A percentile compares a stretch with the other conserved stretches of the same genome.
These are phyloP conservation scores for Rheum nobile DNA, from an alignment of 148 eudicot species.

Conservation along the genomic window DNA sequence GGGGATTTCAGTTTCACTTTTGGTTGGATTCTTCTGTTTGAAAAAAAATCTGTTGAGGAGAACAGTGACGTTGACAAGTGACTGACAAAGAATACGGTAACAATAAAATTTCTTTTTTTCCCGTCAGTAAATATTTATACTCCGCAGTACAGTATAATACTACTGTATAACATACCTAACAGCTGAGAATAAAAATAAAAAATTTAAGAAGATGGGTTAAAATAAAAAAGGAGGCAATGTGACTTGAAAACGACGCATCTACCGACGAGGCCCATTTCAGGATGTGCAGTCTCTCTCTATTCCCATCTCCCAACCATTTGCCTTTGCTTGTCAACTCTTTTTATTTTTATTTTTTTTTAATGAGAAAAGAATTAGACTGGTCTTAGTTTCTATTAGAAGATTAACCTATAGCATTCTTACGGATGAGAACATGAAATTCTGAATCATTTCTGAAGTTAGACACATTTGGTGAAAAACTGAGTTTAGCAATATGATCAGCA, in stretches of 20 bases:
- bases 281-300: neutral
- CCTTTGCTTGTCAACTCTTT: neutral
- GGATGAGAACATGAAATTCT: too few relatives aligned
- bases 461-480: too few relatives aligned
- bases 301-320: slow-evolving; percentile 1
- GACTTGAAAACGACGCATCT: neutral
- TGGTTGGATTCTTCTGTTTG: neutral
- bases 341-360: too few relatives aligned
- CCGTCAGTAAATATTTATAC: neutral
- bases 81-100: neutral
- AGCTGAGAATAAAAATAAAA: neutral
- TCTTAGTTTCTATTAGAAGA: too few relatives aligned
- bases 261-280: neutral
- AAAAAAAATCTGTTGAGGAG: neutral
- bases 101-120: neutral
- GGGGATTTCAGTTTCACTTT: neutral
- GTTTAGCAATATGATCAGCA: too few relatives aligned
- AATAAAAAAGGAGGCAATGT: neutral
- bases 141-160: neutral
- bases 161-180: neutral
- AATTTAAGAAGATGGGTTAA: neutral
- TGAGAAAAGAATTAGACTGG: too few relatives aligned
- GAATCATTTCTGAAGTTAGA: too few relatives aligned
- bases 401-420: too few relatives aligned
- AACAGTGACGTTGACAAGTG: neutral